Conservation (phyloP, 495 filamentous ascomycete species). For the Podospora anserina region DNA sequence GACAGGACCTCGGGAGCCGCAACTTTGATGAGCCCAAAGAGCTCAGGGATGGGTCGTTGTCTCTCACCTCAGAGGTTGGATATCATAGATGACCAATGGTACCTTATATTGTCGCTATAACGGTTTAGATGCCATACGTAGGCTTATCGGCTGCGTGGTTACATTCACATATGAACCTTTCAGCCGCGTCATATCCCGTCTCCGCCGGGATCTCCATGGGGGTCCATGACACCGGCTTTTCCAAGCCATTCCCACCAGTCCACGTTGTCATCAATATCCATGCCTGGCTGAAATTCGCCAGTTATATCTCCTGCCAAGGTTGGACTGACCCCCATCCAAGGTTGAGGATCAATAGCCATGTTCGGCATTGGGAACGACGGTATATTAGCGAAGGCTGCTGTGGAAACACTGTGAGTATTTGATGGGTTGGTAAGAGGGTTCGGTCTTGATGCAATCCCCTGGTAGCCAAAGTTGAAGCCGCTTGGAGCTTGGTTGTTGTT, state of each 20-base stretch:
- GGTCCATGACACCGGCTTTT: not conserved
- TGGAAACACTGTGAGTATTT: not conserved
- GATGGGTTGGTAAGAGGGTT: not conserved
- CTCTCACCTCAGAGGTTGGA: too few relatives aligned
- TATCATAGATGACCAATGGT: too few relatives aligned
- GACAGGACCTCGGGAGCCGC: too few relatives aligned
- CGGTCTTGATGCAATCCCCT: not conserved
- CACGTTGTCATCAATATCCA: slow-evolving; percentile 33
- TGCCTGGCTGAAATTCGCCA: slow-evolving; percentile 27
- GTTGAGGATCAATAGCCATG: not conserved
- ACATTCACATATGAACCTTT: not conserved
- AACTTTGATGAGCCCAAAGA: too few relatives aligned
- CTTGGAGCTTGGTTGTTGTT: not conserved
- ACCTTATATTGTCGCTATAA: too few relatives aligned
- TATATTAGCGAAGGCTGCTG: not conserved
- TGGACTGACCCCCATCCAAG: slow-evolving; percentile 2
- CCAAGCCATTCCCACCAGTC: slow-evolving; percentile 41
- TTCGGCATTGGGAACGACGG: not conserved
- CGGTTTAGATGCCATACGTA: not conserved
- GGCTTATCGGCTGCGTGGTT: not conserved
- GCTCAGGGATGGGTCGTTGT: too few relatives aligned
- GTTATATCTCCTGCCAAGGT: not conserved
- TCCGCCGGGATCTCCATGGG: not conserved
- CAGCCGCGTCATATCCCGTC: not conserved
- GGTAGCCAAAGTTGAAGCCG: not conserved